phyloP scores from a whole-genome alignment of 2,329 filamentous ascomycete genomes.

The Metarhizium rileyi region DNA sequence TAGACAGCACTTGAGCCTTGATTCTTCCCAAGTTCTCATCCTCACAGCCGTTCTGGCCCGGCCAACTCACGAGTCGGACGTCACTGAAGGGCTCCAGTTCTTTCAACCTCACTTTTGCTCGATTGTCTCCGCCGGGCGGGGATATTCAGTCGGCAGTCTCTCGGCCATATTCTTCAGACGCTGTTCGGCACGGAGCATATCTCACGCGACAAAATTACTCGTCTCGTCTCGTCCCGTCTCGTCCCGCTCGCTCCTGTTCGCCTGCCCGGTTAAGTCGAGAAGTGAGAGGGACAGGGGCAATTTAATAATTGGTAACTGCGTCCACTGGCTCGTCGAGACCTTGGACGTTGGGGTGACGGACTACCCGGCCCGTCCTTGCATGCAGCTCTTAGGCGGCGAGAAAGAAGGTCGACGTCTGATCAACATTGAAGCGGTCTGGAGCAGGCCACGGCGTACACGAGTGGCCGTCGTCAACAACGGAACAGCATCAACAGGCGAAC shows the following conservation, averaged over 20 bases:
- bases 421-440: no score
- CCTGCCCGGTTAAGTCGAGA: no score
- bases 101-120: not conserved
- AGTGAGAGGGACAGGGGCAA: no score
- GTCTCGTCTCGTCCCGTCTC: no score
- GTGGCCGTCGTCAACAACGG: no score
- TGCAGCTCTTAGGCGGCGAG: not conserved
- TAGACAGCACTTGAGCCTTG: no score
- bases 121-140: conserved; percentile 1
- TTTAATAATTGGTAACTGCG: no score
- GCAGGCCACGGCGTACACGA: not conserved
- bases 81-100: not conserved
- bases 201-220: no score
- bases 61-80: not conserved
- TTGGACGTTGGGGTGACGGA: not conserved
- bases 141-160: conserved; percentile 8
- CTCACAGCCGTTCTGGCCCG: not conserved
- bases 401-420: no score
- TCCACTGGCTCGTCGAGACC: not conserved
- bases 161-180: conserved; percentile 7
- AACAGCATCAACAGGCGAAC: not conserved
- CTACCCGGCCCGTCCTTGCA: not conserved
- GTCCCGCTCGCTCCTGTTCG: not conserved
- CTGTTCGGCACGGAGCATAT: not conserved
- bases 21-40: not conserved